Evolutionary conservation across 441 rosid genomes (phyloP).

Genomic region (Isatis lusitanica): DNA sequence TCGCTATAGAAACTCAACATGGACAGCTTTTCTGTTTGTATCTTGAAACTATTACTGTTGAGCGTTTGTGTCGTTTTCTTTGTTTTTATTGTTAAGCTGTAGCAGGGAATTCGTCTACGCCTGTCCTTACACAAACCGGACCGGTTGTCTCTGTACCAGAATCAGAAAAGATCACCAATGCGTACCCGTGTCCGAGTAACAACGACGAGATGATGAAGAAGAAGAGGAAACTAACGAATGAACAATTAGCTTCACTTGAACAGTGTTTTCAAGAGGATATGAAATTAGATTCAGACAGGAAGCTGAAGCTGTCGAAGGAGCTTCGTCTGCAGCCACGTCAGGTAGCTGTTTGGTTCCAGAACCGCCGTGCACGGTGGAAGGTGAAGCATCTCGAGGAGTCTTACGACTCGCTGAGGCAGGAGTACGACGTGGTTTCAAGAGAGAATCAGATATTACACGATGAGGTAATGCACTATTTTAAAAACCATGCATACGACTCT

Average conservation of each 20-base stretch:
- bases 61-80: not conserved
- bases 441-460: conserved; percentile 79
- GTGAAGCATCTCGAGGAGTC: conserved; percentile 74
- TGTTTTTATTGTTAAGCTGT: not conserved
- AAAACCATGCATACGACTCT: too few species aligned
- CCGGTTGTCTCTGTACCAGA: conserved; percentile 27
- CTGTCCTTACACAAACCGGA: conserved; percentile 6
- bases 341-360: conserved; percentile 93
- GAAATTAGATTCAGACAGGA: conserved; percentile 81
- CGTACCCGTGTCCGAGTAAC: conserved; percentile 26
- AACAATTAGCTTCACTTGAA: conserved; percentile 70
- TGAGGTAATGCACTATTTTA: conserved; percentile 50
- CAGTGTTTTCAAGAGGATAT: conserved; percentile 80
- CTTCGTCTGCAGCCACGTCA: conserved; percentile 85
- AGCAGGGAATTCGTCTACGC: conserved; percentile 11
- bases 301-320: conserved; percentile 73
- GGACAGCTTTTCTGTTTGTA: not conserved
- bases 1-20: not conserved
- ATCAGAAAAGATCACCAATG: conserved; percentile 21
- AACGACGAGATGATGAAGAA: conserved; percentile 42
- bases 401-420: conserved; percentile 68
- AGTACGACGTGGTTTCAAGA: conserved; percentile 57
- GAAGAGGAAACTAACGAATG: conserved; percentile 69
- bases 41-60: not conserved
- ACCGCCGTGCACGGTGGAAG: conserved; percentile 91